Evolutionary conservation across 805 yeast genomes (phyloP).

Genomic region (Lipomyces mesembrius): DNA sequence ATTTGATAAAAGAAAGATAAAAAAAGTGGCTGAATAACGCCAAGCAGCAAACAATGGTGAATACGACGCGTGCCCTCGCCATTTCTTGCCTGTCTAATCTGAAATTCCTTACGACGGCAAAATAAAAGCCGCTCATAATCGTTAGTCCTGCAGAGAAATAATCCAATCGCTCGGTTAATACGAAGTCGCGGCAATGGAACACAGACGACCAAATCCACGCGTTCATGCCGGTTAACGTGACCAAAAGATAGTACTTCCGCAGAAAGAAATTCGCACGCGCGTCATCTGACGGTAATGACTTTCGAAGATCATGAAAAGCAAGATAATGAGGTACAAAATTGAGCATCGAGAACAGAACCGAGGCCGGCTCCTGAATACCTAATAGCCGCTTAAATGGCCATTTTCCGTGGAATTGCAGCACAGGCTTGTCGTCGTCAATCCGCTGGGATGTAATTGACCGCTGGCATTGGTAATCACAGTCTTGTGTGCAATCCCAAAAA

Average conservation of each 20-base stretch:
- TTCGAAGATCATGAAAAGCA: slow-evolving; percentile 42
- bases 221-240: slow-evolving; percentile 68
- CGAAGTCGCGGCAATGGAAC: slow-evolving; percentile 84
- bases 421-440: slow-evolving; percentile 52
- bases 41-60: slow-evolving; percentile 51
- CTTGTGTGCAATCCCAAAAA: slow-evolving; percentile 73
- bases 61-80: slow-evolving; percentile 43
- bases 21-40: slow-evolving; percentile 69
- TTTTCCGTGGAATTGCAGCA: slow-evolving; percentile 92
- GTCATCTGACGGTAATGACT: slow-evolving; percentile 22
- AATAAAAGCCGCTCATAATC: slow-evolving; percentile 78
- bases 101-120: slow-evolving; percentile 63
- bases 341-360: slow-evolving; percentile 75
- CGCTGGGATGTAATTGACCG: slow-evolving; percentile 68
- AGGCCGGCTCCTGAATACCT: slow-evolving; percentile 86
- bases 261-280: slow-evolving; percentile 38
- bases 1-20: slow-evolving; percentile 64
- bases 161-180: slow-evolving; percentile 81
- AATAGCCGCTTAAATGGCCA: slow-evolving; percentile 86
- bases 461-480: slow-evolving; percentile 95
- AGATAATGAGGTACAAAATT: slow-evolving; percentile 67
- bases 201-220: slow-evolving; percentile 90
- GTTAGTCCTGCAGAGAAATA: slow-evolving; percentile 93
- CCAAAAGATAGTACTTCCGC: slow-evolving; percentile 49
- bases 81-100: slow-evolving; percentile 55